Base-by-base conservation (phyloP, 2,329 filamentous ascomycete genomes). In the Fusarium oxysporum region DNA sequence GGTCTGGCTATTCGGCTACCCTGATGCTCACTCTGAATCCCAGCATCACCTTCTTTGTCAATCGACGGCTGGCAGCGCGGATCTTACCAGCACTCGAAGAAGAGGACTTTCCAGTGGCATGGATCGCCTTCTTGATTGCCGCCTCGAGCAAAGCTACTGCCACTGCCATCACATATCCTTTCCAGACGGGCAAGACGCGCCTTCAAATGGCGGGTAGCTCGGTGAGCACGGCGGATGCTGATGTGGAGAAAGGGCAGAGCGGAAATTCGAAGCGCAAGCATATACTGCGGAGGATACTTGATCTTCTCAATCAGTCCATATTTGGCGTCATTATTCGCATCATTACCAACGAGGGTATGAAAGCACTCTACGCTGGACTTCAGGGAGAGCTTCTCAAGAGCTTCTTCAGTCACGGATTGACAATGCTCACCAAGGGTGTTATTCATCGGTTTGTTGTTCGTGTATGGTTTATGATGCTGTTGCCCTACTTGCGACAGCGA, bases 1-100 rank as follows among this genome's bases (percentile, higher is more conserved):
- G 95, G 95, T 92, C 94, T 1, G 95, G 95, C 1, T 97, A 97
- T 80, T 93, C 92, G 25, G 94, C 94, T 4, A 92, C 89, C 28
- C 81, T 97, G 65, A 86, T 97, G 43, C 83, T 97, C 56, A 95
- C 95, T 2, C 85, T 97, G 33, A 97, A 97, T 77, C 95, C 95
- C 3, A 92, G 92, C 72, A 88, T 97, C 71, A 97, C 95, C 0
- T 95, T 97, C 79, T 91, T 96, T 74, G 84, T 97, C 35, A 93
- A 97, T 78, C 91, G 94, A 75, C 83, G 91, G 12, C 83, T 96
- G 25, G 91, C 92, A 73, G 86, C 89, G 58, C 79, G 85, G 3
- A 79, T 92, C 6, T 84, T 94, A 2, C 61, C 84, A 80, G 43
- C 87, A 12, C 83, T 85, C 3, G 86, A 85, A 74, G 83, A 78